Percentiles rank a stretch among this genome's conserved stretches.
These are phyloP conservation scores for Tillandsia fasciculata DNA, from an alignment of 176 grass and related monocot species.

Conservation along the genomic window DNA sequence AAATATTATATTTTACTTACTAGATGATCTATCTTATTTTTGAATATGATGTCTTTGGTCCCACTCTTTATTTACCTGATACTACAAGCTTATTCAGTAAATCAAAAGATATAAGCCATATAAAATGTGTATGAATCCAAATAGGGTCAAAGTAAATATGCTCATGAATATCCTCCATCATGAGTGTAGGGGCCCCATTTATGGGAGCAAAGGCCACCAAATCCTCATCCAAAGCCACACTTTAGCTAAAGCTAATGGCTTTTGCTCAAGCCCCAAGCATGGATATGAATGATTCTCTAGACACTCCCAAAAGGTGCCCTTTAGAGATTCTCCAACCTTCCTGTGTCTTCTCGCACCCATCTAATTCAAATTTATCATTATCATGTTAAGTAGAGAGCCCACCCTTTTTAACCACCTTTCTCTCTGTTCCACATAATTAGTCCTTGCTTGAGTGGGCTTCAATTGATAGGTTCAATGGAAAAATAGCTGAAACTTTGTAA, in stretches of 20 bases:
- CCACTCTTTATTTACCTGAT: too few species aligned
- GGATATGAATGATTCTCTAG: background rate
- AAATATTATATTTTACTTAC: too few species aligned
- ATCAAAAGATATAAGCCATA: background rate
- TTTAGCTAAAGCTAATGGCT: background rate
- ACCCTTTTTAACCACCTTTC: background rate
- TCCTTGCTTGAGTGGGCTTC: too few species aligned
- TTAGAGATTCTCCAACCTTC: background rate
- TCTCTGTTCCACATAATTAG: background rate
- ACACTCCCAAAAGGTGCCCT: background rate
- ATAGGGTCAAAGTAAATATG: background rate
- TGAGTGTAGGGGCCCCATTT: background rate
- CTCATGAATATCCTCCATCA: background rate
- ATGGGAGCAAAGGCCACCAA: background rate
- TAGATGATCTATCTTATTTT: too few species aligned
- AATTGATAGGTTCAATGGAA: too few species aligned
- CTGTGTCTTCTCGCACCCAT: background rate
- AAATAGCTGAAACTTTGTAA: too few species aligned
- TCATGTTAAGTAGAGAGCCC: background rate
- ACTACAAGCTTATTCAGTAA: background rate
- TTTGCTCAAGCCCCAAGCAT: background rate
- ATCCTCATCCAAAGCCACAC: conserved; percentile 1
- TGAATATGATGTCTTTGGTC: too few species aligned
- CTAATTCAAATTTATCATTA: background rate
- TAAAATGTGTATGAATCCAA: background rate